Evolutionary conservation across 2,329 filamentous ascomycete genomes (phyloP).

Genomic region (Penicillium sp.): DNA sequence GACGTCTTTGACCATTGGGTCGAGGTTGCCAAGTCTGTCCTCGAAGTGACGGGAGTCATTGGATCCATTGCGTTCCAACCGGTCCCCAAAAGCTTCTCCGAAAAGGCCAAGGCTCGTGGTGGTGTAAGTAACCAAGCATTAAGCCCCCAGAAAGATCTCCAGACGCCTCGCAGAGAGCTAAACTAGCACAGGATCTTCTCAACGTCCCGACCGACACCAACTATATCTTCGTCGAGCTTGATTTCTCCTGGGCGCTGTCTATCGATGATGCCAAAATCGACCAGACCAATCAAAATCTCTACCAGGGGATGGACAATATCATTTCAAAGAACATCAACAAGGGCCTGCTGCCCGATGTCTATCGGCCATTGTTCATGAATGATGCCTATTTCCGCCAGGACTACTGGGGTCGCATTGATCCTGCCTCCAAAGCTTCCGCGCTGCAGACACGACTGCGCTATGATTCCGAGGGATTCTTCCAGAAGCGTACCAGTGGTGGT

Average conservation of each 20-base stretch:
- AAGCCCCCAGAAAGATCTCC: background rate
- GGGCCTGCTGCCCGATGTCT: slow-evolving; percentile 35
- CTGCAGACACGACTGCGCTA: slow-evolving; percentile 31
- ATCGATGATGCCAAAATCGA: slow-evolving; percentile 35
- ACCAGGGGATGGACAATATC: slow-evolving; percentile 31
- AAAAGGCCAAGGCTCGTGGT: slow-evolving; percentile 29
- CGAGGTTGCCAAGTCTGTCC: slow-evolving; percentile 24
- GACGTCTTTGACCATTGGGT: slow-evolving; percentile 31
- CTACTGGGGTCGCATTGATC: slow-evolving; percentile 38
- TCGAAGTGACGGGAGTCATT: slow-evolving; percentile 24
- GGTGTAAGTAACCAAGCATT: slow-evolving; percentile 24
- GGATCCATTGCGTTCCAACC: slow-evolving; percentile 36
- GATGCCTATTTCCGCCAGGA: slow-evolving; percentile 42
- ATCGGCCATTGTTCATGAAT: slow-evolving; percentile 45
- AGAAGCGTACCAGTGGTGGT: slow-evolving; percentile 36
- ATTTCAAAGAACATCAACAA: slow-evolving; percentile 30
- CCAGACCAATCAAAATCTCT: slow-evolving; percentile 33
- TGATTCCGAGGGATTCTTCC: slow-evolving; percentile 39
- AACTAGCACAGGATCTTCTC: slow-evolving; percentile 31
- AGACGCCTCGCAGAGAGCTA: background rate
- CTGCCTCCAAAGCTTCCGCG: slow-evolving; percentile 26
- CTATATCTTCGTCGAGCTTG: slow-evolving; percentile 43
- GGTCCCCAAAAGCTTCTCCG: slow-evolving; percentile 29
- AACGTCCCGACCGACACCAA: slow-evolving; percentile 37
- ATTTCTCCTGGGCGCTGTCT: slow-evolving; percentile 38